Evolutionary conservation across 116 monocot genomes (phyloP).

Genomic region (Posidonia oceanica): DNA sequence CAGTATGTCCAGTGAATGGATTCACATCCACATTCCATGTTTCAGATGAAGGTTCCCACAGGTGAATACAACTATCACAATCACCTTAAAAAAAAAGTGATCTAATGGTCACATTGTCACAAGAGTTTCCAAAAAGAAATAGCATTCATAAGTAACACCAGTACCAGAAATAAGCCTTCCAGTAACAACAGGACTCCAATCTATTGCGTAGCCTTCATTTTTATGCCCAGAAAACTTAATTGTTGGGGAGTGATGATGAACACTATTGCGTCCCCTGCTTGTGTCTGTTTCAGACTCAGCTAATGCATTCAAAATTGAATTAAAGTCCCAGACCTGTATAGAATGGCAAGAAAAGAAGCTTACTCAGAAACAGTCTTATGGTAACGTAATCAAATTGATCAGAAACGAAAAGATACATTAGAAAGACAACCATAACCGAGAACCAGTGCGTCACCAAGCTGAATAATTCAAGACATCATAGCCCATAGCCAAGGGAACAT

Average conservation of each 20-base stretch:
- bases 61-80: slow-evolving; percentile 65
- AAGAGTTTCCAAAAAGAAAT: too few relatives aligned
- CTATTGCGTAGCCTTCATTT: slow-evolving; percentile 87
- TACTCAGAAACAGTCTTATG: neutral
- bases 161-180: slow-evolving; percentile 91
- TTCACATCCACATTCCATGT: slow-evolving; percentile 73
- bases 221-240: slow-evolving; percentile 68
- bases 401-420: neutral
- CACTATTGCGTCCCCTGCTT: slow-evolving; percentile 33
- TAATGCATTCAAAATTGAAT: slow-evolving; percentile 46
- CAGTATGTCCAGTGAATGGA: slow-evolving; percentile 78
- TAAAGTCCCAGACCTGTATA: slow-evolving; percentile 85
- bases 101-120: neutral
- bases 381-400: neutral
- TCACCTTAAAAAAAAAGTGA: slow-evolving; percentile 39
- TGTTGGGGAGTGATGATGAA: slow-evolving; percentile 37
- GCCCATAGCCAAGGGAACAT: too few relatives aligned
- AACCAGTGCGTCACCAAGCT: neutral
- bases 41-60: slow-evolving; percentile 83
- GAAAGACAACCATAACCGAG: neutral
- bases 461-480: too few relatives aligned
- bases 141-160: neutral
- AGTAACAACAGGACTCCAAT: slow-evolving; percentile 88
- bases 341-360: neutral
- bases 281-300: slow-evolving; percentile 58